Percentiles rank a stretch among this genome's conserved stretches.
phyloP scores from a whole-genome alignment of 2,329 filamentous ascomycete species.

The Cladosporium sp. region DNA sequence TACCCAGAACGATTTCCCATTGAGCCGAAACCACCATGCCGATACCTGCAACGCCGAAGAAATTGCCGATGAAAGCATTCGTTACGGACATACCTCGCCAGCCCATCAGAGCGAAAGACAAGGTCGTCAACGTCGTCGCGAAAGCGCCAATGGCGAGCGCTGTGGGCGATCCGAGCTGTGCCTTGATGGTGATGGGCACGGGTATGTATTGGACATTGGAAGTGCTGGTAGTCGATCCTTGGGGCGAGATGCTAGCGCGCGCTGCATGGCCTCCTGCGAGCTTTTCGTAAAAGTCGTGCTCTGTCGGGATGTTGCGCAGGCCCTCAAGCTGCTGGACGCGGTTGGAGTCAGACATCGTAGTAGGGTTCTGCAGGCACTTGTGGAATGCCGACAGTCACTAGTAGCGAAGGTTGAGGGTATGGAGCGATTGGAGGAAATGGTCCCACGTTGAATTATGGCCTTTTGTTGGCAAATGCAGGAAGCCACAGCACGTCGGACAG shows the following conservation, averaged over 20 bases:
- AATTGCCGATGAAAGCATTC: constrained; percentile 50
- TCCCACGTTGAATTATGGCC: too few species aligned
- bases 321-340: constrained; percentile 26
- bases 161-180: constrained; percentile 32
- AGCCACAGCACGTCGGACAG: too few species aligned
- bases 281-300: constrained; percentile 24
- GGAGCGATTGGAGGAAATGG: too few species aligned
- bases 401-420: too few species aligned
- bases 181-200: constrained; percentile 28
- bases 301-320: constrained; percentile 22
- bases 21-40: constrained; percentile 51
- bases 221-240: background rate
- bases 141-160: constrained; percentile 49
- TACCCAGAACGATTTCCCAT: constrained; percentile 50
- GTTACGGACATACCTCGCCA: constrained; percentile 46
- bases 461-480: too few species aligned
- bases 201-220: constrained; percentile 19
- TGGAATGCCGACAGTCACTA: background rate
- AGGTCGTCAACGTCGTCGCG: constrained; percentile 48
- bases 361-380: background rate
- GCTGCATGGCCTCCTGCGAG: constrained; percentile 23
- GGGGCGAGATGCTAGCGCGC: constrained; percentile 2
- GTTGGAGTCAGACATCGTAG: constrained; percentile 20
- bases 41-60: constrained; percentile 48
- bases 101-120: constrained; percentile 51